Base-by-base conservation (phyloP, 1,284 basidiomycete genomes). In the Dichomitus squalens region DNA sequence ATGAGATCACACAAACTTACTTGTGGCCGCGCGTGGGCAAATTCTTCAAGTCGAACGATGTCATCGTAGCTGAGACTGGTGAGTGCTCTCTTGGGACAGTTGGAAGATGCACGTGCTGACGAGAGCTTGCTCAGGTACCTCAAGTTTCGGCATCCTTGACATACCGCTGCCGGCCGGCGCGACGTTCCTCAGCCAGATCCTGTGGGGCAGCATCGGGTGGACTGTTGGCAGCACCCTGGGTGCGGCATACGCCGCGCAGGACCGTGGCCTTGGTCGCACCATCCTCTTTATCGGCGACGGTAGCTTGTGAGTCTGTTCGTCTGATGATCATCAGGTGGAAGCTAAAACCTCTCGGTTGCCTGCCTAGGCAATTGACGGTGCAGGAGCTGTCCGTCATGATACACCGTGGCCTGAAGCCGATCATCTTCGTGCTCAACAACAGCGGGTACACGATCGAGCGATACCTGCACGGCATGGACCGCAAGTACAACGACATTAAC, bases 141-240 rank as follows among this genome's bases (percentile, higher is more conserved):
- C 71, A 21, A 70, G 62, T 58, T 67, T 70, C 29, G 68, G 70
- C 39, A 86, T 73, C n/a, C 72, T 94, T 34, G 90, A 93, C 60
- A 80, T 93, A 18, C 83, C 87, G 1, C 73, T 96, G 20, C 95
- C 95, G 0, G 77, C 83, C 21, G 78, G 83, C 43, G 76, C 86
- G 0, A 72, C 85, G 2, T 85, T 90, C 58, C 68, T 94, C 39
- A 84, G 82, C 59, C 95, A 96, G 74, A 83, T 95, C 39, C 73
- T 95, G 4, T 95, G 90, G 86, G 92, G 92, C 36, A 88, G 85
- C 53, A 96, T 96, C 64, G 94, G 94, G 0, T 96, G 88, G 87
- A 86, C 89, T 16, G 86, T 91, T 40, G 94, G 93, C 70, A 79
- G 79, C 38, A 81, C 84, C 3, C 78, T 94, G 1, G 93, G 93